These are phyloP conservation scores for Kwoniella sp. DNA, from an alignment of 768 basidiomycete species.

Conservation along the genomic window DNA sequence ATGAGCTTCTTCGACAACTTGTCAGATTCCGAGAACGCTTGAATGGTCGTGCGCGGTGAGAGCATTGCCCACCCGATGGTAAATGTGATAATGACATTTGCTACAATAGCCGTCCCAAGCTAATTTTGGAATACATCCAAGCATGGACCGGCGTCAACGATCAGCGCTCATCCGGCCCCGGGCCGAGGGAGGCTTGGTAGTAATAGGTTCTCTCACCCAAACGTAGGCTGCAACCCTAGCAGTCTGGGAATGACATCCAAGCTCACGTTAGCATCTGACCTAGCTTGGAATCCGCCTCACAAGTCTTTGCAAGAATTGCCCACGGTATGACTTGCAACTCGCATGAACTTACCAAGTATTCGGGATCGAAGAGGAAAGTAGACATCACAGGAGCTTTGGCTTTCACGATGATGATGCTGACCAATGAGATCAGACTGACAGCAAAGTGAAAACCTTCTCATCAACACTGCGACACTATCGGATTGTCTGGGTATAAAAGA, in stretches of 20 bases:
- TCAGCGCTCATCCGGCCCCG: no score
- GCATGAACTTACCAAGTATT: not conserved
- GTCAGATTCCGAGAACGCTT: slow-evolving; percentile 9
- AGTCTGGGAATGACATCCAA: not conserved
- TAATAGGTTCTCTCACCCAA: not conserved
- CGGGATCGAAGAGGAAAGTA: not conserved
- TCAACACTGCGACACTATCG: no score
- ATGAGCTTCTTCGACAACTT: slow-evolving; percentile 4
- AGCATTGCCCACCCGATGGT: slow-evolving; percentile 13
- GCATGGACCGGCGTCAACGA: no score
- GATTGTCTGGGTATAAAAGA: no score
- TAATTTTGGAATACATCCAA: not conserved
- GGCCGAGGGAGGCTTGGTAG: no score
- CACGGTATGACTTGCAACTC: not conserved
- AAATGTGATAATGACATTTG: slow-evolving; percentile 4
- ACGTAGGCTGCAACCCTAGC: not conserved
- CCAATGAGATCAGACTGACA: slow-evolving; percentile 3
- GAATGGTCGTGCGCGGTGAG: not conserved
- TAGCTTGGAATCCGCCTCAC: no score
- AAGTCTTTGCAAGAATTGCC: no score
- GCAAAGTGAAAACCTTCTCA: not conserved
- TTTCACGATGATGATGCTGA: slow-evolving; percentile 1
- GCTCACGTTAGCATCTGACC: no score
- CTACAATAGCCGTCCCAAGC: slow-evolving; percentile 3
- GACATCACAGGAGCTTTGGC: slow-evolving; percentile 3